Conservation (phyloP, 2,329 filamentous ascomycete species). For the Didymella glomerata region DNA sequence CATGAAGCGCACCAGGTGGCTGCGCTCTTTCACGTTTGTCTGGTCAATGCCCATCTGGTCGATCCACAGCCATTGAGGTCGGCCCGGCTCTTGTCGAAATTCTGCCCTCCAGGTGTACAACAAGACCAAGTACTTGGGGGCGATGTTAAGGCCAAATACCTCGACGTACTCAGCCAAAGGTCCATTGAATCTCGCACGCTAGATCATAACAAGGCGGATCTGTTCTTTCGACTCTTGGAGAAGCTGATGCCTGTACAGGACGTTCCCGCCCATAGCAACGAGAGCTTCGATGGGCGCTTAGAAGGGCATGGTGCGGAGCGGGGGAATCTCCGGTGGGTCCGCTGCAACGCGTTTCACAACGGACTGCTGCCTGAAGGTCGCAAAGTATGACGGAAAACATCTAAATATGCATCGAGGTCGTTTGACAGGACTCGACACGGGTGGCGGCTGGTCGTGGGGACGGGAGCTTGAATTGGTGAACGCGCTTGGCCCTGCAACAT, state of each 20-base stretch:
- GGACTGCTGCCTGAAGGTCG: background rate
- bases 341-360: background rate
- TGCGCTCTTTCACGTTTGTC: slow-evolving; percentile 2
- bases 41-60: slow-evolving; percentile 6
- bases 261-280: background rate
- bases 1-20: slow-evolving; percentile 7
- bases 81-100: background rate
- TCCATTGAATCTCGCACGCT: background rate
- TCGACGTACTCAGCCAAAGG: background rate
- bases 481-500: background rate
- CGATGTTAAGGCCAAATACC: background rate
- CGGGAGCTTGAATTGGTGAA: background rate
- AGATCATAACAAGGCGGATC: background rate
- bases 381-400: background rate
- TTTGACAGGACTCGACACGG: background rate
- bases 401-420: background rate
- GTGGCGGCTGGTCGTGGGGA: background rate
- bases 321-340: background rate
- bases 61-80: slow-evolving; percentile 2
- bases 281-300: background rate
- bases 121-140: background rate
- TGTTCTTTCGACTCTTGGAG: background rate
- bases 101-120: background rate
- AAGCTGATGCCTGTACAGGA: background rate
- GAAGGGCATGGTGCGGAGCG: background rate